These are phyloP conservation scores for Colletotrichum graminicola DNA, from an alignment of 2,329 filamentous ascomycete species.

Conservation along the genomic window DNA sequence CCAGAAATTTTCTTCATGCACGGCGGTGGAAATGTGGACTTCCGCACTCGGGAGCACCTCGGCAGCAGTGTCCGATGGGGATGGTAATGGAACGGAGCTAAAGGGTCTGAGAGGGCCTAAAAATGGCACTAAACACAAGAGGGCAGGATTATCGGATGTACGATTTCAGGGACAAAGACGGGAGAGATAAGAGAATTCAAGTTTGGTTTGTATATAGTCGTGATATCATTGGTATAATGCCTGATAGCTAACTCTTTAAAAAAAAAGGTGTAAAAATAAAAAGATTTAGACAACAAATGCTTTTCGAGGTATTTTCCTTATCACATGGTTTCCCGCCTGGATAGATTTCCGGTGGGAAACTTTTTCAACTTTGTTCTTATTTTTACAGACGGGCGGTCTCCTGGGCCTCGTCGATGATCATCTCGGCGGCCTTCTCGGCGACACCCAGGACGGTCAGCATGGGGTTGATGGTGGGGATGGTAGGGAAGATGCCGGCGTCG, in stretches of 20 bases:
- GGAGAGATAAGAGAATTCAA: neutral
- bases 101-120: neutral
- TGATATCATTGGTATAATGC: conserved; percentile 43
- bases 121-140: neutral
- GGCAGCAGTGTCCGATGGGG: neutral
- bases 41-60: neutral
- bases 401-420: conserved; percentile 77
- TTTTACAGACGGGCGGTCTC: conserved; percentile 40
- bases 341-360: neutral
- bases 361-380: neutral
- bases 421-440: conserved; percentile 85
- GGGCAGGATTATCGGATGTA: neutral
- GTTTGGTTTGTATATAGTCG: conserved; percentile 12
- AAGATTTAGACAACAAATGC: conserved; percentile 22
- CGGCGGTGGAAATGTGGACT: conserved; percentile 7
- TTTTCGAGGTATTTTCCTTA: conserved; percentile 17
- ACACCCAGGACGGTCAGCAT: conserved; percentile 90
- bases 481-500: conserved; percentile 80
- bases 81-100: no score
- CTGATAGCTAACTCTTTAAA: conserved; percentile 35
- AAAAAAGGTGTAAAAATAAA: neutral
- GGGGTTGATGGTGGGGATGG: conserved; percentile 88
- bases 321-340: conserved; percentile 5
- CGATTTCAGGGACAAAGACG: neutral
- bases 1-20: neutral